These are phyloP conservation scores for Backusella psychrophila DNA, from an alignment of 192 early-diverging fungal genomes.

Conservation along the genomic window DNA sequence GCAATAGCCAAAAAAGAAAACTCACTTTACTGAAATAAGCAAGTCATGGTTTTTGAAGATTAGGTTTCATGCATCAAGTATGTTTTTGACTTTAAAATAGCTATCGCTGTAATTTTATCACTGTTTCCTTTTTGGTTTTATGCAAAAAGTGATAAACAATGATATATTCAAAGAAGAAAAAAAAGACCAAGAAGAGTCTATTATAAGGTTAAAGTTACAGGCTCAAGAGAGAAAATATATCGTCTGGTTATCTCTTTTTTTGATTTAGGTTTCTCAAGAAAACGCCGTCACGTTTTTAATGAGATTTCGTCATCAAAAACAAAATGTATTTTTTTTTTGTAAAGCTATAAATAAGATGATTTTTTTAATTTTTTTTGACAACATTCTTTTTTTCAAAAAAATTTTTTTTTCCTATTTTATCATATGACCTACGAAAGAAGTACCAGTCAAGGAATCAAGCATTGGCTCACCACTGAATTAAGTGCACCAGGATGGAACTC, in stretches of 20 bases:
- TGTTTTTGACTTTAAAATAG: neutral
- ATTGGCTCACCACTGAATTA: constrained; percentile 22
- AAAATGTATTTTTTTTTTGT: neutral
- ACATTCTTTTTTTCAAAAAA: constrained; percentile 15
- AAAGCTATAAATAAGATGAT: neutral
- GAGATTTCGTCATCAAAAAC: neutral
- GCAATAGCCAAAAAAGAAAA: no score
- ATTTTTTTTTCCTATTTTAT: neutral
- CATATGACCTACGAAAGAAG: constrained; percentile 19
- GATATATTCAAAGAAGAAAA: no score
- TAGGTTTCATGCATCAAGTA: neutral
- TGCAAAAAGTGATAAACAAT: neutral
- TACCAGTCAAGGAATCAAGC: constrained; percentile 14
- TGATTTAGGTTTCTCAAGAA: neutral
- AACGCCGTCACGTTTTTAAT: neutral
- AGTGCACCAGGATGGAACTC: constrained; percentile 21
- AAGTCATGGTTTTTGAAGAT: neutral
- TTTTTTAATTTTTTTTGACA: neutral
- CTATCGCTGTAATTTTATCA: neutral
- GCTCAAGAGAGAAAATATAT: neutral
- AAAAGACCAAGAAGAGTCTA: no score
- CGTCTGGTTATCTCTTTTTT: neutral
- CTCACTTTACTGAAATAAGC: no score
- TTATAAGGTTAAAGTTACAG: no score
- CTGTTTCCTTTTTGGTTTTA: neutral